phyloP scores from a whole-genome alignment of 257 asterid species.

The Verbascum thapsus region DNA sequence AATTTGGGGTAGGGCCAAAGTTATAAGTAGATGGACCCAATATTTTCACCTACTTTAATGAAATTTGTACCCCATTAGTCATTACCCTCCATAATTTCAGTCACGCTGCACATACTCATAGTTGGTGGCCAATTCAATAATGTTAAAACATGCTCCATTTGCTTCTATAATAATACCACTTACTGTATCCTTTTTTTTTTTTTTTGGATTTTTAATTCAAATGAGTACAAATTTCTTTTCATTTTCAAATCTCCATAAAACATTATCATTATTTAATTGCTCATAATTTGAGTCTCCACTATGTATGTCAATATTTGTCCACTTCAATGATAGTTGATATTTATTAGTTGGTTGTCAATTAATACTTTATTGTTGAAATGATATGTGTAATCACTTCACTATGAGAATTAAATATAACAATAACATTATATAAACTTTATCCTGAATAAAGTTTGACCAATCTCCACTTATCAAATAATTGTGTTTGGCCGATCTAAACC shows the following conservation, averaged over 20 bases:
- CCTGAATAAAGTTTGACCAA: too few relatives aligned
- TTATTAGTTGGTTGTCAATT: too few relatives aligned
- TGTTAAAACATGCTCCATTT: conserved; percentile 4
- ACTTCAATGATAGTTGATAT: too few relatives aligned
- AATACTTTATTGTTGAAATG: too few relatives aligned
- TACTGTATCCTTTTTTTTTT: neutral
- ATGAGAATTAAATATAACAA: too few relatives aligned
- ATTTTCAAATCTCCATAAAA: neutral
- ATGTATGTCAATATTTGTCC: too few relatives aligned
- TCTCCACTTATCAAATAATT: too few relatives aligned
- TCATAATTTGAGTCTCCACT: too few relatives aligned
- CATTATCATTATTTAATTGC: too few relatives aligned
- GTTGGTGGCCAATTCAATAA: conserved; percentile 10
- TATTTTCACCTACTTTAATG: conserved; percentile 18
- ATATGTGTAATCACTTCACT: too few relatives aligned
- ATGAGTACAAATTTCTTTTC: neutral
- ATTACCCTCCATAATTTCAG: conserved; percentile 27
- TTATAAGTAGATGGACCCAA: conserved; percentile 28
- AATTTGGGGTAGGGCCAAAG: conserved; percentile 9
- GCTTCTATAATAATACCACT: neutral
- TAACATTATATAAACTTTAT: too few relatives aligned
- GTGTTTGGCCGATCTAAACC: too few relatives aligned
- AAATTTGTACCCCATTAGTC: conserved; percentile 31
- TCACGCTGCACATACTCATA: conserved; percentile 15
- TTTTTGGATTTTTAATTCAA: neutral